Base-by-base conservation (phyloP, 2,329 filamentous ascomycete species). In the Aspergillus jensenii region DNA sequence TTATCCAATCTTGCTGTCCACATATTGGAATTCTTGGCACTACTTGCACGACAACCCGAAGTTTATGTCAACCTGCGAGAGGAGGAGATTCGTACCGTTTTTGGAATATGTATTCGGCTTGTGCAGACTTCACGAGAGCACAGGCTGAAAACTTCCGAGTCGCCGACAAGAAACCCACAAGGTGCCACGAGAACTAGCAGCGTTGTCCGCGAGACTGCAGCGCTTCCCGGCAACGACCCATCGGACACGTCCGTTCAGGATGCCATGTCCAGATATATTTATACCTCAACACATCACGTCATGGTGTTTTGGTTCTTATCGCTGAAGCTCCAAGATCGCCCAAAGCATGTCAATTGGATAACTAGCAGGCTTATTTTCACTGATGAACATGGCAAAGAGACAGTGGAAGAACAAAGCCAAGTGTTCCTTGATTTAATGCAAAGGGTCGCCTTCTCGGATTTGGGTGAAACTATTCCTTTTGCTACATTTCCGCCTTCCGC, bases 261-360 rank as follows among this genome's bases (percentile, higher is more conserved):
- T 60, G 91, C 95, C 63, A 81, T 96, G 50, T 92, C 93, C 4
- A 90, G 95, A 73, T 99, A 99, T 71, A 91, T 99, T 25, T 95
- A 96, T 73, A 90, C 92, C 2, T 80, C 98, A 52, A 93, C 93
- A 8, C 96, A 96, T 71, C 93, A 98, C 71, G 91, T 96, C 66
- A 93, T 99, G 64, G 89, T 92, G 2, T 97, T 96, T 71, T 99
- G 95, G 95, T 99, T 98, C 71, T 82, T 99, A 65, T 90, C 92
- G 1, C 74, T 99, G 66, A 93, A 91, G 68, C 82, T 96, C 52
- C 85, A 88, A 39, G 92, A 97, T 70, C 87, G 95, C 51, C 85
- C 88, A 35, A 90, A 86, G 60, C 88, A 96, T 64, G 92, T 97
- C 52, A 87, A 87, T 27, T 96, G 91, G 90, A 96, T 99, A 62